A percentile compares a stretch with the other conserved stretches of the same genome.
phyloP scores from a whole-genome alignment of 805 yeast genomes.

The Ogataea polymorpha region DNA sequence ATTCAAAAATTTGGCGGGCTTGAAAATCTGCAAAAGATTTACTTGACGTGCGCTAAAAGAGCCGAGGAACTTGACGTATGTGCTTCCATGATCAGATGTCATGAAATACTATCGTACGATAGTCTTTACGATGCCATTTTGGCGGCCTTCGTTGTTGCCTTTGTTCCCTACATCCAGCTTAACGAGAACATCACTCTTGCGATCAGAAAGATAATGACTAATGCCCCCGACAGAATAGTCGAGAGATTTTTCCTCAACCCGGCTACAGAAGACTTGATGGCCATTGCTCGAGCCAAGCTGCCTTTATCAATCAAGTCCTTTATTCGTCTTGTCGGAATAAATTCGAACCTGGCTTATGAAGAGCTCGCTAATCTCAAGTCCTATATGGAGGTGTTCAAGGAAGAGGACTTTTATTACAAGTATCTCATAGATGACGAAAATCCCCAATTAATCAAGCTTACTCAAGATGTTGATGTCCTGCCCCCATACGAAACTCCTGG shows the following conservation, averaged over 20 bases:
- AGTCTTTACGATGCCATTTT: conserved; percentile 48
- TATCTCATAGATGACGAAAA: conserved; percentile 50
- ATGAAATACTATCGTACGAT: conserved; percentile 46
- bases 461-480: conserved; percentile 39
- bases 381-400: conserved; percentile 50
- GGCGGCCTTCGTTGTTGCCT: conserved; percentile 41
- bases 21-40: conserved; percentile 23
- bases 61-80: conserved; percentile 45
- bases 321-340: conserved; percentile 56
- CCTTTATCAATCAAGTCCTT: conserved; percentile 65
- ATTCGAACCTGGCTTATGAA: conserved; percentile 63
- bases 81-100: conserved; percentile 39
- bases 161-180: conserved; percentile 48
- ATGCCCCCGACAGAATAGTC: conserved; percentile 44
- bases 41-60: conserved; percentile 37
- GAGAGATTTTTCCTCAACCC: conserved; percentile 45
- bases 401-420: conserved; percentile 36
- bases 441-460: conserved; percentile 46
- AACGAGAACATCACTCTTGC: conserved; percentile 43
- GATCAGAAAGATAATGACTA: conserved; percentile 39
- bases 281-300: conserved; percentile 66
- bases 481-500: conserved; percentile 50
- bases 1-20: conserved; percentile 18
- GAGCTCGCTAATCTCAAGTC: conserved; percentile 59
- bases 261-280: conserved; percentile 41